Evolutionary conservation across 73 alveolate species (phyloP), one percentile per base, ranked within the genome.

Genomic region (Paramecium sonneborni): DNA sequence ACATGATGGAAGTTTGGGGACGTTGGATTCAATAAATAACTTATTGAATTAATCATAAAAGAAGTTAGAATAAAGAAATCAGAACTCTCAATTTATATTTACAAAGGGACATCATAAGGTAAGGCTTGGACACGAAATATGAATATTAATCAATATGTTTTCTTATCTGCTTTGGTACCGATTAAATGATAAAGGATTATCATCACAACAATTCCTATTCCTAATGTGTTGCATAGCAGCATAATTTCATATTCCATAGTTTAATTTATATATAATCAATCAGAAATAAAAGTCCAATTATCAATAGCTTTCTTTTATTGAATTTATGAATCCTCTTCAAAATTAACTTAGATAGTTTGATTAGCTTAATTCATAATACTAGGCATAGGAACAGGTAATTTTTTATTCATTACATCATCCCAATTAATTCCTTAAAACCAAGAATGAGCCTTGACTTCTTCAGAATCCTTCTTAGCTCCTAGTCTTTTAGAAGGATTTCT

Each of bases 391-490:
- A 79, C 76, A 14, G 90, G 90, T 79, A 93, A 32, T 41, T 87
- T 72, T 62, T 84, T 95, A n/a, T 62, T 41, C 9, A 56, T 15
- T 5, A 93, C 88, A 32, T 67, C 70, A 21, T 94, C 95, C 91
- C 95, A 87, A 58, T 93, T 88, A 10, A 95, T 67, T 23, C 56
- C 58, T 34, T 14, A 26, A 70, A 96, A 96, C 95, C 92, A 96
- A 1, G 96, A 96, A 84, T 95, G 98, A 15, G 79, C 38, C 14
- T 84, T 92, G 4, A 95, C 85, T 85, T 95, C 97, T n/a, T 94
- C 93, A 8, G 93, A 96, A 56, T 92, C 98, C 12, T 93, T 85
- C 15, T 57, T 58, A 6, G 95, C 67, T 6, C 98, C 98, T 6
- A 95, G 92, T 58, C 98, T 55, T 62, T 91, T 92, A 6, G 88